phyloP scores from a whole-genome alignment of 2,329 filamentous ascomycete genomes.

The Cucurbitaria berberidis region DNA sequence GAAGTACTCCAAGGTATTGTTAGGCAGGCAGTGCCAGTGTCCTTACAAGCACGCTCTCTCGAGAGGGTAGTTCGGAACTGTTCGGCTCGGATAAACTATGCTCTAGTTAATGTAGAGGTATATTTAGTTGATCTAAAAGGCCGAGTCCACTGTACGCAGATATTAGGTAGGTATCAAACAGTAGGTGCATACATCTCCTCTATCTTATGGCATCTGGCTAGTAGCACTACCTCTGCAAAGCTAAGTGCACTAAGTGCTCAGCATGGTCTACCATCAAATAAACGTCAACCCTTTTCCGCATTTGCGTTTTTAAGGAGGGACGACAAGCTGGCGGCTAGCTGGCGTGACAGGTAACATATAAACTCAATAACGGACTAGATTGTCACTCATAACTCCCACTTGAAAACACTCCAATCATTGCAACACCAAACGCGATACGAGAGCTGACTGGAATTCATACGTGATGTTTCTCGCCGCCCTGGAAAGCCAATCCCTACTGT shows the following conservation, averaged over 20 bases:
- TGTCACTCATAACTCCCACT: no score
- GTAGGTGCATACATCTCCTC: not conserved
- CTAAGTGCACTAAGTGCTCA: not conserved
- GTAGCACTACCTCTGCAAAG: not conserved
- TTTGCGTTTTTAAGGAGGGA: no score
- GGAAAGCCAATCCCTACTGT: no score
- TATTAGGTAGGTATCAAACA: conserved; percentile 7
- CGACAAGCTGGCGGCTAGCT: no score
- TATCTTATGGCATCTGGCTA: not conserved
- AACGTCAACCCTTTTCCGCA: no score
- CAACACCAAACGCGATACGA: no score
- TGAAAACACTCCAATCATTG: no score
- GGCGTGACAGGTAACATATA: no score
- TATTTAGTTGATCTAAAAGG: not conserved
- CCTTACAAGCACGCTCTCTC: not conserved
- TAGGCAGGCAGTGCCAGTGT: conserved; percentile 5
- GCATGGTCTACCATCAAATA: no score
- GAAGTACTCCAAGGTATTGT: not conserved
- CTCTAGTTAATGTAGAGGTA: not conserved
- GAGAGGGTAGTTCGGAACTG: not conserved
- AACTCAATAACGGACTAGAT: no score
- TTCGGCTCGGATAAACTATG: not conserved
- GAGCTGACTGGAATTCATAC: no score
- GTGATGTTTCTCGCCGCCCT: no score
- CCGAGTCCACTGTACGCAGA: not conserved